Percentiles rank a stretch among this genome's conserved stretches.
Evolutionary conservation across 2,329 filamentous ascomycete genomes (phyloP).

Genomic region (Diplodia sapinea): DNA sequence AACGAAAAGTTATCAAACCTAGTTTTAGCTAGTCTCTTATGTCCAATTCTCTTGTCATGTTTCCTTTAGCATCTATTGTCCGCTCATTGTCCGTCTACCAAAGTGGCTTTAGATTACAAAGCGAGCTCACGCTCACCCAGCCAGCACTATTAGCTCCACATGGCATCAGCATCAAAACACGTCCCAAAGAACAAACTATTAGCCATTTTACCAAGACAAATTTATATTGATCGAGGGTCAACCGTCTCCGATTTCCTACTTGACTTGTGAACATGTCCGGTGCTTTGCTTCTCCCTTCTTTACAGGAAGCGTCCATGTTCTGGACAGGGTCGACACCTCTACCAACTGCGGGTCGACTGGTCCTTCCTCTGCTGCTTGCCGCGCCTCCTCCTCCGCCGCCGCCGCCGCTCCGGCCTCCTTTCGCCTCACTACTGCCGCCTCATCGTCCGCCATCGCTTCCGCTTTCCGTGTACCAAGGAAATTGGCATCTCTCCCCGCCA

Average conservation of each 20-base stretch:
- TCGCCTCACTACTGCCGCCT: no score
- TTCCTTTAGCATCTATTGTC: not conserved
- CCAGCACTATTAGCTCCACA: slow-evolving; percentile 8
- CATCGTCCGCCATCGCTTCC: no score
- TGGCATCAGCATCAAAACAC: not conserved
- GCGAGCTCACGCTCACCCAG: slow-evolving; percentile 7
- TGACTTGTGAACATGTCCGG: not conserved
- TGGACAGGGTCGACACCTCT: no score
- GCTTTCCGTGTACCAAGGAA: no score
- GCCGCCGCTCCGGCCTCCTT: no score
- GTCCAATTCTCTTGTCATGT: not conserved
- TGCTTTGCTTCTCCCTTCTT: not conserved
- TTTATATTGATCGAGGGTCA: not conserved
- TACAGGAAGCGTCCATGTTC: not conserved
- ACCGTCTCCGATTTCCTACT: not conserved
- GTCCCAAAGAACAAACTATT: not conserved
- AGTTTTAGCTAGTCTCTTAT: not conserved
- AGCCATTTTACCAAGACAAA: slow-evolving; percentile 3
- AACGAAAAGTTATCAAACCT: not conserved
- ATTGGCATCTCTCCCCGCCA: no score
- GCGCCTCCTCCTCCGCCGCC: no score
- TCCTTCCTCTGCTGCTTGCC: no score
- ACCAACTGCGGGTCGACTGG: no score
- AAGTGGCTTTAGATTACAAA: slow-evolving; percentile 13
- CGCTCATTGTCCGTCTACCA: not conserved